These are phyloP conservation scores for Ricinus communis DNA, from an alignment of 345 rosid genomes.

Conservation along the genomic window DNA sequence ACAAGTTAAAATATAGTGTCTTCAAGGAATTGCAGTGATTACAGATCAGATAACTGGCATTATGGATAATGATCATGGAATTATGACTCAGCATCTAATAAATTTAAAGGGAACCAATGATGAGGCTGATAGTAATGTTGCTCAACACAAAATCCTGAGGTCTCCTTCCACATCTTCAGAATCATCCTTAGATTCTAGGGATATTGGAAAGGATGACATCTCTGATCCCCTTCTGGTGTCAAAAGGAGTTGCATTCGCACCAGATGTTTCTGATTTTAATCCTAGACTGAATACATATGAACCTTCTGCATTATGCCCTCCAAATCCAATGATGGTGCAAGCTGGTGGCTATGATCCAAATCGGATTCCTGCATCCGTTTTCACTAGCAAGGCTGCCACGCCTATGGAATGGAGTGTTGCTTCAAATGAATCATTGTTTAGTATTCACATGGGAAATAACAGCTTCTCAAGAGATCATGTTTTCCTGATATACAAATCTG, in stretches of 20 bases:
- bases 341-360: slow-evolving; percentile 52
- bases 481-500: slow-evolving; percentile 43
- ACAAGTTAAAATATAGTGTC: background rate
- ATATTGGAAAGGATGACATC: slow-evolving; percentile 1
- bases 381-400: slow-evolving; percentile 40
- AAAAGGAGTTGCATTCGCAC: background rate
- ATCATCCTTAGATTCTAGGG: background rate
- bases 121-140: background rate
- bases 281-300: background rate
- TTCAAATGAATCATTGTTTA: slow-evolving; percentile 87
- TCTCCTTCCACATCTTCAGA: background rate
- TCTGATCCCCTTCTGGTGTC: background rate
- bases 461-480: slow-evolving; percentile 61
- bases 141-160: background rate
- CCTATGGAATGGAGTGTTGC: slow-evolving; percentile 78
- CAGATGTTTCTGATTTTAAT: background rate
- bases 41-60: background rate
- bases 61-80: background rate
- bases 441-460: slow-evolving; percentile 60
- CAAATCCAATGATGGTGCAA: slow-evolving; percentile 1
- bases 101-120: background rate
- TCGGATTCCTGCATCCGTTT: slow-evolving; percentile 71
- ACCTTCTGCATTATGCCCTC: background rate
- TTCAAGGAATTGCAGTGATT: background rate
- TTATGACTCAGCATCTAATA: background rate